Conservation (phyloP, 1,139 yeast genomes). For the Hyphopichia burtonii region DNA sequence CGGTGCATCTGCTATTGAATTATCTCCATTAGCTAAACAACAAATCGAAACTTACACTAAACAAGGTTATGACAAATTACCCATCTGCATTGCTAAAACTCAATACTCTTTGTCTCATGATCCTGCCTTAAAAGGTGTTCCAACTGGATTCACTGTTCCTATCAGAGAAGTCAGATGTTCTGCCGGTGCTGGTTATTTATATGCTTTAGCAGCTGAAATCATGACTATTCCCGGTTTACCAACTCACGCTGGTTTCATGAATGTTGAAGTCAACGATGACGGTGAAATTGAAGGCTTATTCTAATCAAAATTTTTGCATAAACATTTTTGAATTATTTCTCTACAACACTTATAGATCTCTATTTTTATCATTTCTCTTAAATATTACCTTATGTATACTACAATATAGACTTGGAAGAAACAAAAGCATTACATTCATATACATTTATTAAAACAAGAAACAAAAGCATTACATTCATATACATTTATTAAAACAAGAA, state of each 20-base stretch:
- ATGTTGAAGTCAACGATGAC: slow-evolving; percentile 74
- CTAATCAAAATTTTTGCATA: slow-evolving; percentile 19
- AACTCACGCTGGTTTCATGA: slow-evolving; percentile 82
- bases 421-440: too few relatives aligned
- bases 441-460: too few relatives aligned
- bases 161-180: slow-evolving; percentile 78
- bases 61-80: slow-evolving; percentile 73
- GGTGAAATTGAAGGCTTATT: slow-evolving; percentile 81
- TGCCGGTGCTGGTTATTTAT: slow-evolving; percentile 81
- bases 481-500: too few relatives aligned
- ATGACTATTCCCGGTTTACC: slow-evolving; percentile 85
- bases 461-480: too few relatives aligned
- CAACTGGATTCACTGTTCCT: slow-evolving; percentile 75
- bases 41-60: slow-evolving; percentile 64
- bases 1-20: slow-evolving; percentile 69
- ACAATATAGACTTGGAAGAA: not conserved
- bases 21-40: slow-evolving; percentile 63
- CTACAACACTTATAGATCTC: too few relatives aligned
- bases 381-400: not conserved
- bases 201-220: slow-evolving; percentile 80
- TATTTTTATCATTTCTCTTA: too few relatives aligned
- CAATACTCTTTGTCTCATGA: slow-evolving; percentile 82
- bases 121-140: slow-evolving; percentile 79
- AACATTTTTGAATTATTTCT: not conserved
- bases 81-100: slow-evolving; percentile 81